Percentiles rank a stretch among this genome's conserved stretches.
Conservation (phyloP, 2,329 filamentous ascomycete genomes). For the Clonostachys rosea region DNA sequence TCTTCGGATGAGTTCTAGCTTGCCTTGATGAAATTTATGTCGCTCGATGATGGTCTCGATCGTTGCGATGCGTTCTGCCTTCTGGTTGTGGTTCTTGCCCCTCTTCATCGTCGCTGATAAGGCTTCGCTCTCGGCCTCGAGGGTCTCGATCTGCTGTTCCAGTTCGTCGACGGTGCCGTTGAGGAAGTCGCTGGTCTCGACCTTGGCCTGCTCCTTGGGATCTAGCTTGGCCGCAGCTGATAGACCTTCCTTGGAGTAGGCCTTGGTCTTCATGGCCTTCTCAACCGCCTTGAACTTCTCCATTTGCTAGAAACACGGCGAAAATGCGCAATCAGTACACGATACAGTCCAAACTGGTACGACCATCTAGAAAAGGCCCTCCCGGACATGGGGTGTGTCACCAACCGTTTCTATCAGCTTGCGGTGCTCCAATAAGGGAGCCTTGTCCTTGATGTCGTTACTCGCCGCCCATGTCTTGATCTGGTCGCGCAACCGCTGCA, state of each 20-base stretch:
- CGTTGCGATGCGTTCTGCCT: conserved; percentile 82
- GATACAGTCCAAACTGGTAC: too few relatives aligned
- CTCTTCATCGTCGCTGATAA: conserved; percentile 91
- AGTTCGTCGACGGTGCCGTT: conserved; percentile 85
- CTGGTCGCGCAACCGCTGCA: conserved; percentile 93
- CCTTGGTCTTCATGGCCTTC: conserved; percentile 99
- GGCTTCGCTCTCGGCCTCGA: conserved; percentile 84
- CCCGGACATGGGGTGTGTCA: conserved; percentile 7
- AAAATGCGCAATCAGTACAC: too few relatives aligned
- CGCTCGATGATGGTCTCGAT: conserved; percentile 81
- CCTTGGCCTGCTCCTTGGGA: conserved; percentile 95
- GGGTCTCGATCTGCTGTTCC: conserved; percentile 85
- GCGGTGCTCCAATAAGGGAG: conserved; percentile 86
- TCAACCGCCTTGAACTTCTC: conserved; percentile 99
- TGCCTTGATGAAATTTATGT: conserved; percentile 95
- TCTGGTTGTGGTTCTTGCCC: conserved; percentile 80
- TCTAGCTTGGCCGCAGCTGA: conserved; percentile 89
- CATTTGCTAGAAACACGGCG: conserved; percentile 69
- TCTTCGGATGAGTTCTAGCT: conserved; percentile 84
- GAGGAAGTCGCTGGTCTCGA: conserved; percentile 83
- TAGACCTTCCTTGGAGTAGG: conserved; percentile 96
- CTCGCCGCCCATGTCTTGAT: conserved; percentile 99
- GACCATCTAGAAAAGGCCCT: not conserved
- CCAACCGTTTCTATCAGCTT: conserved; percentile 95
- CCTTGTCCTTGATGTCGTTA: conserved; percentile 99